Conservation (phyloP, 768 basidiomycete genomes). For the Lactifluus piperatus region DNA sequence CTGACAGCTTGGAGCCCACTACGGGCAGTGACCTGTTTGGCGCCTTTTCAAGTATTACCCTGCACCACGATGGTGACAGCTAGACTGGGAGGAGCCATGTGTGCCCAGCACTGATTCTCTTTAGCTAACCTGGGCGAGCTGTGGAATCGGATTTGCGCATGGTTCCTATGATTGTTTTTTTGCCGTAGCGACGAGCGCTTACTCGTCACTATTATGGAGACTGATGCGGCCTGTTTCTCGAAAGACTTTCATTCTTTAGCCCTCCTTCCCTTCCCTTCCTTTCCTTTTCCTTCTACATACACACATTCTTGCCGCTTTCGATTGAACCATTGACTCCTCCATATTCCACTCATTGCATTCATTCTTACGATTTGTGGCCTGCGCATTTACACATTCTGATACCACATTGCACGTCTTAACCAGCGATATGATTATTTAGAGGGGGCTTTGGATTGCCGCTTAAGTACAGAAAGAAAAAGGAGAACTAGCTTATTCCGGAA, state of each 20-base stretch:
- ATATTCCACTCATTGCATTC: constrained; percentile 13
- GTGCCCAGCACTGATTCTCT: neutral
- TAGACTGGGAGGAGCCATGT: neutral
- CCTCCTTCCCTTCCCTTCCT: neutral
- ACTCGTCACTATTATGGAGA: neutral
- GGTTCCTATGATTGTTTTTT: neutral
- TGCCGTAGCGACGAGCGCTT: neutral
- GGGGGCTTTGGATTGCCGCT: constrained; percentile 13
- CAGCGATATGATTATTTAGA: constrained; percentile 16
- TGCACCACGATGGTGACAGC: constrained; percentile 70
- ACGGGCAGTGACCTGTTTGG: constrained; percentile 67
- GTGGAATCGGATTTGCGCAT: neutral
- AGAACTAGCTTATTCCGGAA: constrained; percentile 12
- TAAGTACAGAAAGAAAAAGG: constrained; percentile 6
- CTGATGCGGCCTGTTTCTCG: neutral
- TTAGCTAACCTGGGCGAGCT: neutral
- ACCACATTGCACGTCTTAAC: constrained; percentile 18
- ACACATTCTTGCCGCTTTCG: constrained; percentile 5
- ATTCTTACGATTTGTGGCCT: constrained; percentile 11
- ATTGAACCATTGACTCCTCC: constrained; percentile 3
- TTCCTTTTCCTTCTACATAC: neutral
- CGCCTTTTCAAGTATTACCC: constrained; percentile 84
- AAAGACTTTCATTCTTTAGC: neutral
- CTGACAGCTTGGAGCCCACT: constrained; percentile 36
- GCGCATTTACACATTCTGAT: constrained; percentile 19